These are phyloP conservation scores for Cubamyces sp. DNA, from an alignment of 768 basidiomycete genomes.

Conservation along the genomic window DNA sequence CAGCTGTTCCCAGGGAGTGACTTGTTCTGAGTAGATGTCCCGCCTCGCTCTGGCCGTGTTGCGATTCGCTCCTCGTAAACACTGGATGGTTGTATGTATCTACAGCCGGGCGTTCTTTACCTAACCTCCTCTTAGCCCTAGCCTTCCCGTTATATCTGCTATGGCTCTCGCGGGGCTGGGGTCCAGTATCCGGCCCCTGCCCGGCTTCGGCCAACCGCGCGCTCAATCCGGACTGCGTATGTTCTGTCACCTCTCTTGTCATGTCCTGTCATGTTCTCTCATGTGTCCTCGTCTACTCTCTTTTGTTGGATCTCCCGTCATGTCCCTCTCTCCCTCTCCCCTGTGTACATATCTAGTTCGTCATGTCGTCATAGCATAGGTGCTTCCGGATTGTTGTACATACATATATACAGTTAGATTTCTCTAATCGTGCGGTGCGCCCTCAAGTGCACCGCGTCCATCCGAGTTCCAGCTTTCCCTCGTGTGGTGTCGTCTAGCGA, in stretches of 20 bases:
- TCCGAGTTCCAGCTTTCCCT: background rate
- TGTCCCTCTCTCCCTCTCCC: background rate
- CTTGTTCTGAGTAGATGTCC: conserved; percentile 37
- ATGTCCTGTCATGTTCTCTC: background rate
- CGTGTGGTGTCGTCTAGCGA: background rate
- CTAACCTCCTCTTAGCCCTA: too few species aligned
- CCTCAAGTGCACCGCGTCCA: too few species aligned
- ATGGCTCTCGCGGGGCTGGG: background rate
- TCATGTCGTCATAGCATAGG: conserved; percentile 18
- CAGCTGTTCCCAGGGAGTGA: conserved; percentile 50
- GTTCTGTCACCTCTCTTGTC: background rate
- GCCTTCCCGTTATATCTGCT: conserved; percentile 5
- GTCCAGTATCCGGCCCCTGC: background rate
- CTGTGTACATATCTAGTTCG: conserved; percentile 17
- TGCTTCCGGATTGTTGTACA: conserved; percentile 20
- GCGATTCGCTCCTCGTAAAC: too few species aligned
- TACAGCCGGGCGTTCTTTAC: background rate
- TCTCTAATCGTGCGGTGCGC: background rate
- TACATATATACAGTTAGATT: conserved; percentile 23
- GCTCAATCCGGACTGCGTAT: background rate
- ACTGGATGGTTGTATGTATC: background rate
- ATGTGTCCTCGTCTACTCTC: background rate
- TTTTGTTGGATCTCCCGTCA: background rate
- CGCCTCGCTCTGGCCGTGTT: too few species aligned
- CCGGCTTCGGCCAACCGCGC: background rate